Percentiles rank a stretch among this genome's conserved stretches.
Evolutionary conservation across 2,329 filamentous ascomycete species (phyloP).

Genomic region (Tolypocladium capitatum): DNA sequence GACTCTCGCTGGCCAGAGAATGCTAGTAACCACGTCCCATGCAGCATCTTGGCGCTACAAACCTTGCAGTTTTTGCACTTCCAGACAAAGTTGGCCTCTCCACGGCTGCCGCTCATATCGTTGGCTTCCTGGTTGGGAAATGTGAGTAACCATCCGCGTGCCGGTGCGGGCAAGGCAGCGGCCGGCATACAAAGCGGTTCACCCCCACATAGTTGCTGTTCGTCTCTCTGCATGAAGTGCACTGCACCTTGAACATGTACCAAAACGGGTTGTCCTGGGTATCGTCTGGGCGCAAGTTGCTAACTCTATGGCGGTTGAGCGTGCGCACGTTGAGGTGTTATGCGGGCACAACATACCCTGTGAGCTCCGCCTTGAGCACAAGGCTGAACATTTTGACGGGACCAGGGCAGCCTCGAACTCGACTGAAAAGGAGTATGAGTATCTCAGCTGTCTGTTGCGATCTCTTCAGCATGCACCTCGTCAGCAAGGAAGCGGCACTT

Average conservation of each 20-base stretch:
- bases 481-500: neutral
- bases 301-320: conserved; percentile 49
- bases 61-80: conserved; percentile 98
- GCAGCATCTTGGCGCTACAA: conserved; percentile 6
- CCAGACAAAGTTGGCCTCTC: conserved; percentile 99
- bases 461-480: neutral
- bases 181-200: conserved; percentile 64
- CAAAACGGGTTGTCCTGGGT: conserved; percentile 73
- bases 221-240: conserved; percentile 87
- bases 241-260: conserved; percentile 97
- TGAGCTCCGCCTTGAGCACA: conserved; percentile 53
- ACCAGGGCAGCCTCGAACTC: neutral
- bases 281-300: conserved; percentile 75
- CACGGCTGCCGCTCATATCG: conserved; percentile 82
- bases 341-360: conserved; percentile 37
- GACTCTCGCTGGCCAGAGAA: conserved; percentile 52
- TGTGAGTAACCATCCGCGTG: conserved; percentile 5
- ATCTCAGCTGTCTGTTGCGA: neutral
- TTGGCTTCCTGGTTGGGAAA: conserved; percentile 58
- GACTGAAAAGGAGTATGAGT: neutral
- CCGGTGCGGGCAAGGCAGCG: neutral
- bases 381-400: conserved; percentile 48
- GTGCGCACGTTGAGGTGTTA: neutral
- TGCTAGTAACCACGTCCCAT: neutral
- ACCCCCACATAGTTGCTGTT: conserved; percentile 80